Evolutionary conservation across 1,284 basidiomycete species (phyloP), one percentile per base, ranked within the genome.

Genomic region (Cryptococcus neoformans): DNA sequence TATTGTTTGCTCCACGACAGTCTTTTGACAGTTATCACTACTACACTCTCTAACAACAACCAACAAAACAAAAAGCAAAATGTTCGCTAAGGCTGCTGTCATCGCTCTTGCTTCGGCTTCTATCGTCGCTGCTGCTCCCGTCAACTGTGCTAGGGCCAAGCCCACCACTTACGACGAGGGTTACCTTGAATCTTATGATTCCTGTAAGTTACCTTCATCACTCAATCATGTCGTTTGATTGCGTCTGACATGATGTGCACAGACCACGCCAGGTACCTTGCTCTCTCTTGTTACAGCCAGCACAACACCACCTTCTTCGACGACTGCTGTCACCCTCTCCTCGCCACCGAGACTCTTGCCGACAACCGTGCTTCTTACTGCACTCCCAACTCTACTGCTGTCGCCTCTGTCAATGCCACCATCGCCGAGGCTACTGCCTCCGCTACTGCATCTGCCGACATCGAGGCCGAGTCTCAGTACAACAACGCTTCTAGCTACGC

Each of bases 271-370:
- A 83, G 89, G 54, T 87, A 86, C 79, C 64, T 83, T 52, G 80
- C 81, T 39, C 71, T 89, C 61, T 78, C 76, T 53, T 79, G 78
- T 68, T 69, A 83, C 58, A 66, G 68, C 58, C 74, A 88, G 77
- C 87, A 89, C 77, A 78, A 81, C 72, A 83, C 83, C n/a, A 47
- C 75, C 21, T 71, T 72, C 71, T 90, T 89, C 81, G 79, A 84
- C 54, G 67, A 73, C 39, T 85, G 84, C 74, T 86, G 84, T 78
- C 81, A 81, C 69, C 84, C 84, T 36, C 62, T 81, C 51, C 67
- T 74, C 55, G 60, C 81, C 39, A 81, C 70, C 50, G 78, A 86
- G 78, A 81, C 77, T 55, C 77, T 84, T 50, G 68, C 68, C 10
- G 77, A 71, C 53, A 74, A 77, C 69, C 83, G 83, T 58, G 77